Evolutionary conservation across 345 rosid species (phyloP).

Genomic region (Populus euphratica): DNA sequence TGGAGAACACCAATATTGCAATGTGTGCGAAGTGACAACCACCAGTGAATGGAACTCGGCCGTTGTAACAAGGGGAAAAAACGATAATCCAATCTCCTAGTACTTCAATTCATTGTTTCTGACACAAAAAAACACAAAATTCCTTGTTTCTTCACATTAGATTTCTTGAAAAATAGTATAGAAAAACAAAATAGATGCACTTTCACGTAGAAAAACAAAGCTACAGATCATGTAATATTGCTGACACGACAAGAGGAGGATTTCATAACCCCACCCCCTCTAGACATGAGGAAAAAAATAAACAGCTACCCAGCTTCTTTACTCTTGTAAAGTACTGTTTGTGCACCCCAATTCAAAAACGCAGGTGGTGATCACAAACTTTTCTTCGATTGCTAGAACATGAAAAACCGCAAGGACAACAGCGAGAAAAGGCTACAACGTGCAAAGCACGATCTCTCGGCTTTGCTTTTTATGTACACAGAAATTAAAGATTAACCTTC

Average conservation of each 20-base stretch:
- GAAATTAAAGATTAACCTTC: background rate
- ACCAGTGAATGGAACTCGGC: background rate
- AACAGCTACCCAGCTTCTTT: background rate
- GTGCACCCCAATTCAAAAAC: constrained; percentile 41
- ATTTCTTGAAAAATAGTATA: too few relatives aligned
- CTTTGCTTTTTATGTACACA: background rate
- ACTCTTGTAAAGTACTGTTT: background rate
- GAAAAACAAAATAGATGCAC: background rate
- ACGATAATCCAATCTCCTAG: too few relatives aligned
- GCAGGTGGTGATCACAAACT: constrained; percentile 20
- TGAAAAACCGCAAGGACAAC: background rate
- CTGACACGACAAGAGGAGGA: too few relatives aligned
- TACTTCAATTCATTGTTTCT: too few relatives aligned
- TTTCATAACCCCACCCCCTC: background rate
- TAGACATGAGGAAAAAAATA: too few relatives aligned
- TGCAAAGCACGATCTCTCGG: background rate
- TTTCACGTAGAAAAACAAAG: background rate
- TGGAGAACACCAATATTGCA: too few relatives aligned
- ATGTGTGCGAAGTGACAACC: too few relatives aligned
- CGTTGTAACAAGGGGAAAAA: background rate
- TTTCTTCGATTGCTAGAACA: background rate
- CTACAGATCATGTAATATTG: background rate
- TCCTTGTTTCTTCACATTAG: too few relatives aligned
- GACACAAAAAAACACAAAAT: too few relatives aligned
- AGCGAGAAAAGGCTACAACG: background rate